A percentile compares a stretch with the other conserved stretches of the same genome.
Evolutionary conservation across 2,329 filamentous ascomycete species (phyloP).

Genomic region (Cytospora paraplurivora): DNA sequence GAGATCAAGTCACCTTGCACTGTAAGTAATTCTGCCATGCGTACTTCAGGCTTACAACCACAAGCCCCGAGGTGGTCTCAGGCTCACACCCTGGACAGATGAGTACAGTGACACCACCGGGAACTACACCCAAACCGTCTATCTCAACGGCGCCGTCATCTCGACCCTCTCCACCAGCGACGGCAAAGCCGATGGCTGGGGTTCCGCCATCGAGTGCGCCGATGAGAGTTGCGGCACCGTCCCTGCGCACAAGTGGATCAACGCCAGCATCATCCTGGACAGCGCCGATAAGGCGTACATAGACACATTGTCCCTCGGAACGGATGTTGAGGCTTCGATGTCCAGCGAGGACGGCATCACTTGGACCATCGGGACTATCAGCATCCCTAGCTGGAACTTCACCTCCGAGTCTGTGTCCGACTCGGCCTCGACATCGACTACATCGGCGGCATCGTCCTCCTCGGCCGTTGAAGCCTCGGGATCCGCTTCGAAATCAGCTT

Average conservation of each 20-base stretch:
- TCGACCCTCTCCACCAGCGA: slow-evolving; percentile 48
- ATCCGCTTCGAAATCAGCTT: neutral
- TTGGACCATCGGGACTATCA: slow-evolving; percentile 28
- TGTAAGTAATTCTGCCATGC: slow-evolving; percentile 32
- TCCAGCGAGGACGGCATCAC: slow-evolving; percentile 24
- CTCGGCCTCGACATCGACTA: neutral
- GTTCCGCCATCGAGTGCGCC: slow-evolving; percentile 59
- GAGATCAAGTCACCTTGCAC: slow-evolving; percentile 45
- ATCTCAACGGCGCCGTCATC: slow-evolving; percentile 39
- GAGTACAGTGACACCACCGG: slow-evolving; percentile 38
- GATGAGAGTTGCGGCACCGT: slow-evolving; percentile 71
- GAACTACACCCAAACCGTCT: slow-evolving; percentile 45
- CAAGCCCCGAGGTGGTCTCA: neutral
- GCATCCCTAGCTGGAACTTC: slow-evolving; percentile 25
- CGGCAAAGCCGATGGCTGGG: slow-evolving; percentile 46
- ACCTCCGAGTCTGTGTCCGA: slow-evolving; percentile 5
- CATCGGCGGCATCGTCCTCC: neutral
- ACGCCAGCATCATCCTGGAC: slow-evolving; percentile 27
- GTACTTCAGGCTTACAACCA: neutral
- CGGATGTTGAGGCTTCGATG: slow-evolving; percentile 23
- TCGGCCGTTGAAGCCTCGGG: neutral
- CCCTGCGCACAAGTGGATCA: slow-evolving; percentile 27
- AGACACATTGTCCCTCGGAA: slow-evolving; percentile 18
- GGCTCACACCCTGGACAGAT: slow-evolving; percentile 4
- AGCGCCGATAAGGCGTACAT: slow-evolving; percentile 23